These are phyloP conservation scores for Thelonectria discophora DNA, from an alignment of 2,329 filamentous ascomycete species.

Conservation along the genomic window DNA sequence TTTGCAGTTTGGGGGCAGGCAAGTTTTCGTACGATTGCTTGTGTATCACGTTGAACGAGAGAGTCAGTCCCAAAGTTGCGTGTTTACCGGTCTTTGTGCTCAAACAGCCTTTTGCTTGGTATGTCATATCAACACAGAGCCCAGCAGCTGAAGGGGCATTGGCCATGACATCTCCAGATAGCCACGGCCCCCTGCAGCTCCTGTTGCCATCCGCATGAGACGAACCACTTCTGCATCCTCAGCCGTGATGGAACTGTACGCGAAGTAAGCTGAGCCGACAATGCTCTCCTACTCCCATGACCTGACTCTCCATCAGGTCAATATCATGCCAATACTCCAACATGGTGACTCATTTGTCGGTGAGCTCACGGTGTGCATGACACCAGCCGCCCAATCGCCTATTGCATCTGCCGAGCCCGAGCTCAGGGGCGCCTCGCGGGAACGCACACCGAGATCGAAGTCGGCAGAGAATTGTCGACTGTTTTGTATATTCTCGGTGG, in stretches of 20 bases:
- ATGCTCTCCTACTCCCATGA: neutral
- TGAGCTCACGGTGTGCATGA: conserved; percentile 21
- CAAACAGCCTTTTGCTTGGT: too few relatives aligned
- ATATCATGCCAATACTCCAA: neutral
- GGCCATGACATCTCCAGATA: too few relatives aligned
- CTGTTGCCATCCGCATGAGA: too few relatives aligned
- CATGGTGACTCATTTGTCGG: conserved; percentile 27
- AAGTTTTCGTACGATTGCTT: too few relatives aligned
- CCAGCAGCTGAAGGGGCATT: too few relatives aligned
- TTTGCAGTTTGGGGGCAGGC: too few relatives aligned
- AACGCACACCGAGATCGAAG: conserved; percentile 16
- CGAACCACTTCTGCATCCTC: too few relatives aligned
- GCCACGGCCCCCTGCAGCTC: too few relatives aligned
- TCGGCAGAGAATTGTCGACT: conserved; percentile 3
- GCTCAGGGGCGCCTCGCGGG: conserved; percentile 2
- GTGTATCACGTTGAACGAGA: neutral
- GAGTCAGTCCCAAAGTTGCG: too few relatives aligned
- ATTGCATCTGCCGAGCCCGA: conserved; percentile 19
- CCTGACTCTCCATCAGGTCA: conserved; percentile 6
- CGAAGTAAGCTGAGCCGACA: neutral
- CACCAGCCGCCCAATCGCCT: conserved; percentile 9
- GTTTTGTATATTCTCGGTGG: conserved; percentile 6
- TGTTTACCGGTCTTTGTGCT: too few relatives aligned
- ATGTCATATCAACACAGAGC: too few relatives aligned
- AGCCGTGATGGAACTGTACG: too few relatives aligned